Base-by-base conservation (phyloP, 352 stramenopile species). In the Globisporangium alternatum region DNA sequence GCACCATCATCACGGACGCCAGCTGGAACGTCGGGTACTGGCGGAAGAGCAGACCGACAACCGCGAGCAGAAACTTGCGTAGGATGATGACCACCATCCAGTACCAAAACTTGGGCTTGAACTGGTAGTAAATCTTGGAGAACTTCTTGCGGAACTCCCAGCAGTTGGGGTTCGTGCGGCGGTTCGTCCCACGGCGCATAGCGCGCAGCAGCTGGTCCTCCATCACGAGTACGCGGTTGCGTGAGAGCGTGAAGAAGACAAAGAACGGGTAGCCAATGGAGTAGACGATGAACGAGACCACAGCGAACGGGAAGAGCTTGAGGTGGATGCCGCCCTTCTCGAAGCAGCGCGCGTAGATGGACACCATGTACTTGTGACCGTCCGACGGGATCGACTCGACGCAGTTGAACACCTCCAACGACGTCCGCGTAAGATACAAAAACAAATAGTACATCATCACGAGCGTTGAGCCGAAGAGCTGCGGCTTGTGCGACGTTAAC, bases 391-490 rank as follows among this genome's bases (percentile, higher is more conserved):
- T 87, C 4, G 81, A 82, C 30, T 70, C 56, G 28, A 86, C 74
- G 52, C 85, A 94, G 66, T 94, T 92, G 70, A 92, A 94, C 5
- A 92, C 60, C 65, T 90, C 85, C 39, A 93, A 70, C 6, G 82
- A 89, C 55, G 80, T 90, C 45, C 76, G 70, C 15, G 83, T 94
- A 13, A 94, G 68, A 58, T 91, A 91, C 7, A 94, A 51, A 62
- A 90, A 94, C 25, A 91, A 61, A 55, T 90, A 90, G 66, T 93
- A 94, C 76, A 93, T 88, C 80, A 93, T 93, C 58, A 89, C 78
- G 21, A 91, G 68, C 45, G 78, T 88, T 8, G 77, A 88, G 13
- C 80, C 82, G 47, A 90, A 91, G 5, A 90, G 62, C 67, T 89
- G 78, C 21, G 82, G 80, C 31, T 87, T 71, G 66, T 91, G 80